phyloP scores from a whole-genome alignment of 2,329 filamentous ascomycete genomes.

The Aspergillus fructus region DNA sequence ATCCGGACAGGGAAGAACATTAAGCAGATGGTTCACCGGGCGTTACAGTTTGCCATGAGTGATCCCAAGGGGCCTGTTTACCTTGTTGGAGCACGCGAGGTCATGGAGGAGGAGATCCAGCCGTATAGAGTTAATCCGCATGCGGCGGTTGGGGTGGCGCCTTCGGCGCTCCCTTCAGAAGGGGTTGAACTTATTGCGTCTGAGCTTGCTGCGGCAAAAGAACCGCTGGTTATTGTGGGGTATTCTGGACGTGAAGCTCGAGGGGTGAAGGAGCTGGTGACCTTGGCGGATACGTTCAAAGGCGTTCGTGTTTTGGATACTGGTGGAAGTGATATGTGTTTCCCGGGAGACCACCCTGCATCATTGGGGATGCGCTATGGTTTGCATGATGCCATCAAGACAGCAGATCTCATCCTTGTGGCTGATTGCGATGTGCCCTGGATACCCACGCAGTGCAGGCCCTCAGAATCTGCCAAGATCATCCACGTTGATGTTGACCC shows the following conservation, averaged over 20 bases:
- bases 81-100: conserved; percentile 72
- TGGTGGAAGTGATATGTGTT: conserved; percentile 54
- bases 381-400: conserved; percentile 68
- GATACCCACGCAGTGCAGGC: conserved; percentile 75
- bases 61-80: conserved; percentile 80
- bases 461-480: conserved; percentile 56
- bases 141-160: conserved; percentile 69
- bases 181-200: conserved; percentile 45
- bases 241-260: conserved; percentile 49
- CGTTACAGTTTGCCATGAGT: conserved; percentile 75
- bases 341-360: conserved; percentile 48
- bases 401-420: conserved; percentile 81
- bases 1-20: conserved; percentile 82
- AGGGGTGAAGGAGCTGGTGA: conserved; percentile 46
- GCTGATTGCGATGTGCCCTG: conserved; percentile 90
- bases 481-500: conserved; percentile 68
- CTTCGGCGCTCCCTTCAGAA: conserved; percentile 59
- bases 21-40: conserved; percentile 85
- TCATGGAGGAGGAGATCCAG: conserved; percentile 81
- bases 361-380: conserved; percentile 74
- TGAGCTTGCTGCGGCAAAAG: conserved; percentile 47
- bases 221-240: conserved; percentile 51
- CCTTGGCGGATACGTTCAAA: conserved; percentile 47
- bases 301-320: conserved; percentile 54
- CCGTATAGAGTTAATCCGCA: conserved; percentile 68